A percentile compares a stretch with the other conserved stretches of the same genome.
Evolutionary conservation across 2,329 filamentous ascomycete genomes (phyloP).

Genomic region (Pseudogymnoascus sp.): DNA sequence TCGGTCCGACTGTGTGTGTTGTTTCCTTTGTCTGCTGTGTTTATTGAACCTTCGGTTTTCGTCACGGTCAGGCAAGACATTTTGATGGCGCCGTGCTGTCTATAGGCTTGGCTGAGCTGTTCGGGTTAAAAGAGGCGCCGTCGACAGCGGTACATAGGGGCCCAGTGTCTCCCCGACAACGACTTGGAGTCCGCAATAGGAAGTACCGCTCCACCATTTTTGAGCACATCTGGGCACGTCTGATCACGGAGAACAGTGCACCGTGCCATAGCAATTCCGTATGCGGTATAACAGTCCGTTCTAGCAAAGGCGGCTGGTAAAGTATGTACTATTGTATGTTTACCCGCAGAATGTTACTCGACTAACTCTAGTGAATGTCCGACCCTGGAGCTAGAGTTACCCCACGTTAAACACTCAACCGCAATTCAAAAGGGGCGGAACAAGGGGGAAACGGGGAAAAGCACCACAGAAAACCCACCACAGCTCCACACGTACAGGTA

Average conservation of each 20-base stretch:
- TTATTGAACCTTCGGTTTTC: neutral
- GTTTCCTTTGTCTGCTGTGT: neutral
- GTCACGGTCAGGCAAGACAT: neutral
- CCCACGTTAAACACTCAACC: neutral
- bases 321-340: neutral
- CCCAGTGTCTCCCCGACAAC: neutral
- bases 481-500: slow-evolving; percentile 2
- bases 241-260: neutral
- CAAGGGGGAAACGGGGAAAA: neutral
- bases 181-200: neutral
- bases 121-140: neutral
- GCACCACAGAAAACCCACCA: neutral
- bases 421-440: neutral
- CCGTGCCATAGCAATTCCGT: neutral
- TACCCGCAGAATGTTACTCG: neutral
- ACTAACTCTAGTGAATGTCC: too few species aligned
- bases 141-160: neutral
- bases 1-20: neutral
- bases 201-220: neutral
- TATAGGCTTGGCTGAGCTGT: neutral
- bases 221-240: too few species aligned
- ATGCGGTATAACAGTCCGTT: neutral
- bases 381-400: neutral
- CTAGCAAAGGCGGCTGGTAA: neutral
- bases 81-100: neutral